These are phyloP conservation scores for Macrocystidia cucumis DNA, from an alignment of 1,284 basidiomycete genomes.

Conservation along the genomic window DNA sequence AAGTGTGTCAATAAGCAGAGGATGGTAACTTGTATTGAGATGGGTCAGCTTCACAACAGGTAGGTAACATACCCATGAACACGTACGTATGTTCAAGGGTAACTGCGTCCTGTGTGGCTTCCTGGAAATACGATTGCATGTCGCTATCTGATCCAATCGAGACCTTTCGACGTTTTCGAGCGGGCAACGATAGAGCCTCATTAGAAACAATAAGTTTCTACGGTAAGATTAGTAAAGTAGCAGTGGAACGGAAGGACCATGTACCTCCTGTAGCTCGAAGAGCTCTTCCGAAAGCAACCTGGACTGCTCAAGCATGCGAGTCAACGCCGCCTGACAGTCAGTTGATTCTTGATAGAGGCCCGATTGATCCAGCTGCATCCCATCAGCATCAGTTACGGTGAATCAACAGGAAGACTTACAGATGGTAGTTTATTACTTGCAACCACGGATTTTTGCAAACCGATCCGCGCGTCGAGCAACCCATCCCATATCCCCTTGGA, in stretches of 20 bases:
- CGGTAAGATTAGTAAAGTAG: constrained; percentile 7
- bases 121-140: constrained; percentile 33
- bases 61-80: background rate
- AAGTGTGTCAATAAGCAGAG: constrained; percentile 67
- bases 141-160: constrained; percentile 20
- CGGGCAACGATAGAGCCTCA: constrained; percentile 39
- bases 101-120: constrained; percentile 35
- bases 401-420: constrained; percentile 28
- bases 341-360: constrained; percentile 13
- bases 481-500: constrained; percentile 74
- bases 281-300: constrained; percentile 56
- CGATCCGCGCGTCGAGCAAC: constrained; percentile 82
- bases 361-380: no score
- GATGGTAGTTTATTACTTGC: constrained; percentile 56
- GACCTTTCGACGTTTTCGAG: constrained; percentile 53
- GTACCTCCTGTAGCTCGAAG: constrained; percentile 61
- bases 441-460: constrained; percentile 73
- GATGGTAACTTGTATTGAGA: constrained; percentile 47
- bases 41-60: no score
- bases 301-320: constrained; percentile 52
- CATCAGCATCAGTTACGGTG: no score
- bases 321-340: constrained; percentile 29
- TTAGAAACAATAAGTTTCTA: constrained; percentile 40
- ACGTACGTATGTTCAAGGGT: constrained; percentile 53
- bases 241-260: constrained; percentile 1